Percentiles rank a stretch among this genome's conserved stretches.
Evolutionary conservation across 352 stramenopile genomes (phyloP).

Genomic region (Phytophthora rubi): DNA sequence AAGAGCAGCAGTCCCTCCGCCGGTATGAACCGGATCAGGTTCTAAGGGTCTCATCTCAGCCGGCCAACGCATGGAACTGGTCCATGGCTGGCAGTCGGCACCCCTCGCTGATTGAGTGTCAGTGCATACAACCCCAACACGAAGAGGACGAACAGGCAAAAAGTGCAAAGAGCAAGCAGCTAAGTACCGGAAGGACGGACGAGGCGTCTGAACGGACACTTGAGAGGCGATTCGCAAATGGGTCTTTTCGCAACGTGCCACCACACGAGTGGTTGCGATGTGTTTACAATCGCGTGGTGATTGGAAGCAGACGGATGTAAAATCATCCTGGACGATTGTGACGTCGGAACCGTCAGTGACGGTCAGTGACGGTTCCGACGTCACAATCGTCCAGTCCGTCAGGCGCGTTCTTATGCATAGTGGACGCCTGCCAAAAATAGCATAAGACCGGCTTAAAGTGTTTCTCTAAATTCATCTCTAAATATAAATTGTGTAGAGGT

Average conservation of each 20-base stretch:
- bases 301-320: slow-evolving; percentile 18
- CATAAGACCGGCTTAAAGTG: too few relatives aligned
- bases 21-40: slow-evolving; percentile 73
- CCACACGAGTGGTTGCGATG: slow-evolving; percentile 3
- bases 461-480: too few relatives aligned
- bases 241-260: neutral
- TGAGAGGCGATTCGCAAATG: slow-evolving; percentile 16
- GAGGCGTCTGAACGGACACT: neutral
- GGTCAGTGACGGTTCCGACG: too few relatives aligned
- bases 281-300: slow-evolving; percentile 24
- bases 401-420: too few relatives aligned
- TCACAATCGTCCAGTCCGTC: too few relatives aligned
- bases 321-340: neutral
- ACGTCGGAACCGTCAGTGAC: too few relatives aligned
- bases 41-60: slow-evolving; percentile 72
- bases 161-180: neutral
- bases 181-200: slow-evolving; percentile 27
- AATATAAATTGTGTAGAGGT: too few relatives aligned
- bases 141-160: slow-evolving; percentile 16
- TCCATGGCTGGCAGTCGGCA: slow-evolving; percentile 56
- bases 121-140: slow-evolving; percentile 31
- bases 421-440: too few relatives aligned
- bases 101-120: slow-evolving; percentile 66
- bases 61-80: slow-evolving; percentile 51
- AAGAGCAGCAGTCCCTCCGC: slow-evolving; percentile 63